These are phyloP conservation scores for Cyathus striatus DNA, from an alignment of 768 basidiomycete species.

Conservation along the genomic window DNA sequence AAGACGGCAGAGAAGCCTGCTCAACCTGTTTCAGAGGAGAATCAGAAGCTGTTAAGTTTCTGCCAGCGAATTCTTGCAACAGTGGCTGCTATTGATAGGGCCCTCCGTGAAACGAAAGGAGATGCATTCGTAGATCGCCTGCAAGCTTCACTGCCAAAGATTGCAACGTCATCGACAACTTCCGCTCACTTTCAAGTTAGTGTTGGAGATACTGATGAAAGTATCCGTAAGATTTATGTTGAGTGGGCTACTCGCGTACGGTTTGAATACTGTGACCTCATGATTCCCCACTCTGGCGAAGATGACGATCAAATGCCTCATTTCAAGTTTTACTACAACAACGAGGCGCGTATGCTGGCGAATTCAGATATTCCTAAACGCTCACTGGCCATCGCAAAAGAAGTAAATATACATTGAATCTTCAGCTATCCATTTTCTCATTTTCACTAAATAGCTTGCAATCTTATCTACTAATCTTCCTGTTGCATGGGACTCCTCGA, in stretches of 20 bases:
- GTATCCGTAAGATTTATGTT: conserved; percentile 63
- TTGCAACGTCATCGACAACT: conserved; percentile 48
- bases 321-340: conserved; percentile 80
- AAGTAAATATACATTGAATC: conserved; percentile 38
- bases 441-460: conserved; percentile 57
- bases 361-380: conserved; percentile 87
- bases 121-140: conserved; percentile 79
- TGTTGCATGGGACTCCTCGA: conserved; percentile 92
- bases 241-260: conserved; percentile 80
- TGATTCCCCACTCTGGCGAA: conserved; percentile 31
- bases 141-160: conserved; percentile 70
- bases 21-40: conserved; percentile 59
- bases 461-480: conserved; percentile 92
- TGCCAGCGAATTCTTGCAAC: conserved; percentile 84
- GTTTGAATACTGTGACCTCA: conserved; percentile 91
- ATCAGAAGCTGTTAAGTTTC: conserved; percentile 71
- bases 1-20: conserved; percentile 55
- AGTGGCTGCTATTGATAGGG: conserved; percentile 81
- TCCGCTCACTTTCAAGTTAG: conserved; percentile 34
- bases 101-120: conserved; percentile 86
- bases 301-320: conserved; percentile 55
- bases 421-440: conserved; percentile 3
- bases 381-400: conserved; percentile 92
- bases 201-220: conserved; percentile 60
- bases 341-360: conserved; percentile 79